Percentiles rank a stretch among this genome's conserved stretches.
These are phyloP conservation scores for Colletotrichum cereale DNA, from an alignment of 2,329 filamentous ascomycete species.

Conservation along the genomic window DNA sequence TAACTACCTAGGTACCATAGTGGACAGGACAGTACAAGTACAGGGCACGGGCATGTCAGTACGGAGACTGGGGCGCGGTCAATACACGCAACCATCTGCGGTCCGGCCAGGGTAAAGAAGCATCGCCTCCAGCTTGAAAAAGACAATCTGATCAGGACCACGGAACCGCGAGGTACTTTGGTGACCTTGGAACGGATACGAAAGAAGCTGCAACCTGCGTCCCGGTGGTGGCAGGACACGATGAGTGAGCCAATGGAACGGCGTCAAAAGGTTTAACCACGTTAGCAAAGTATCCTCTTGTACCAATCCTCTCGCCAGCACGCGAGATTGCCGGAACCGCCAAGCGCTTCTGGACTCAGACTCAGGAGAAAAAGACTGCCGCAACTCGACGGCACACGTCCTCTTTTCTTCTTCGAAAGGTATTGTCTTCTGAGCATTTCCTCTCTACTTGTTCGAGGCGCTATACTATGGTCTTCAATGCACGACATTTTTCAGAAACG, in stretches of 20 bases:
- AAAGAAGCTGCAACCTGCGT: slow-evolving; percentile 25
- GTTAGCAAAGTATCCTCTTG: slow-evolving; percentile 14
- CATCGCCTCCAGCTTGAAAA: not conserved
- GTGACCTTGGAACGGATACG: slow-evolving; percentile 13
- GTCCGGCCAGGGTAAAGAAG: not conserved
- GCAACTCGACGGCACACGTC: slow-evolving; percentile 27
- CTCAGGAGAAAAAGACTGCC: slow-evolving; percentile 35
- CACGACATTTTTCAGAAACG: slow-evolving; percentile 9
- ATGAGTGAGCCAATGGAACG: slow-evolving; percentile 24
- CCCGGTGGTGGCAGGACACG: slow-evolving; percentile 20
- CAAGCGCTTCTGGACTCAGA: slow-evolving; percentile 40
- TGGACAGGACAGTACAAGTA: not conserved
- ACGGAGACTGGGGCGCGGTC: not conserved
- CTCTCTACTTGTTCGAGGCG: not conserved
- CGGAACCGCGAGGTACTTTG: slow-evolving; percentile 5
- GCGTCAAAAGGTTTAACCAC: slow-evolving; percentile 24
- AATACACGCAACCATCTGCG: not conserved
- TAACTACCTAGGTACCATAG: no score
- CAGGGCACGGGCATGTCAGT: not conserved
- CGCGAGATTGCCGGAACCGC: slow-evolving; percentile 37
- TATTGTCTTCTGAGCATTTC: not conserved
- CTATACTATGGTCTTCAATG: slow-evolving; percentile 9
- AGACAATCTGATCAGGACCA: not conserved
- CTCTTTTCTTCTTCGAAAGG: not conserved
- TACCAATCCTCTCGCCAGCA: slow-evolving; percentile 13